phyloP scores from a whole-genome alignment of 1,139 yeast species.

The Sugiyamaella novakii region DNA sequence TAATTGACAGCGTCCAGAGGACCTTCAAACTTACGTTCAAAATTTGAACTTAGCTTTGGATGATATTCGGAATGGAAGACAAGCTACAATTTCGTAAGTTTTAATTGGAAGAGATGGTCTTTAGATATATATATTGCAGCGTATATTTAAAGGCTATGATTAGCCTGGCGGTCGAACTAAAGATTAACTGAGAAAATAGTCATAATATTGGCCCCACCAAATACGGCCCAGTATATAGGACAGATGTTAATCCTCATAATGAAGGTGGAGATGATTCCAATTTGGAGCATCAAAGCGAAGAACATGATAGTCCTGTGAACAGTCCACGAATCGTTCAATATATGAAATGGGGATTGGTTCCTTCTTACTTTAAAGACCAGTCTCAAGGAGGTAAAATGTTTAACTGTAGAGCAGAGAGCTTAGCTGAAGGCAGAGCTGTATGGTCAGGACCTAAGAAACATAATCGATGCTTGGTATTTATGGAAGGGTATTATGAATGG shows the following conservation, averaged over 20 bases:
- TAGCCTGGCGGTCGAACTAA: no score
- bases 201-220: constrained; percentile 58
- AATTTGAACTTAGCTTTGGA: constrained; percentile 31
- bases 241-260: constrained; percentile 17
- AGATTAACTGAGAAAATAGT: constrained; percentile 21
- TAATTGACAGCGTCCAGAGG: constrained; percentile 25
- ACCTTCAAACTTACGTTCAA: constrained; percentile 23
- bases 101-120: background rate
- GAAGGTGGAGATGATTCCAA: constrained; percentile 16
- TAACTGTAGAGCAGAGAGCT: constrained; percentile 41
- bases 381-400: constrained; percentile 38
- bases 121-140: constrained; percentile 26
- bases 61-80: constrained; percentile 33
- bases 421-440: constrained; percentile 32
- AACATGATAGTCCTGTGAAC: background rate
- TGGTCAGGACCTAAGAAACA: constrained; percentile 41
- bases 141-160: no score
- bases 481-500: constrained; percentile 91
- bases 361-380: constrained; percentile 51
- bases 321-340: constrained; percentile 30
- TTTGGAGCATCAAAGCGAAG: background rate
- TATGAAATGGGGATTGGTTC: constrained; percentile 67
- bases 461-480: constrained; percentile 67
- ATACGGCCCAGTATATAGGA: constrained; percentile 49
- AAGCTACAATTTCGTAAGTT: constrained; percentile 28